Evolutionary conservation across 306 rosid species (phyloP).

Genomic region (Prunus kanzakura): DNA sequence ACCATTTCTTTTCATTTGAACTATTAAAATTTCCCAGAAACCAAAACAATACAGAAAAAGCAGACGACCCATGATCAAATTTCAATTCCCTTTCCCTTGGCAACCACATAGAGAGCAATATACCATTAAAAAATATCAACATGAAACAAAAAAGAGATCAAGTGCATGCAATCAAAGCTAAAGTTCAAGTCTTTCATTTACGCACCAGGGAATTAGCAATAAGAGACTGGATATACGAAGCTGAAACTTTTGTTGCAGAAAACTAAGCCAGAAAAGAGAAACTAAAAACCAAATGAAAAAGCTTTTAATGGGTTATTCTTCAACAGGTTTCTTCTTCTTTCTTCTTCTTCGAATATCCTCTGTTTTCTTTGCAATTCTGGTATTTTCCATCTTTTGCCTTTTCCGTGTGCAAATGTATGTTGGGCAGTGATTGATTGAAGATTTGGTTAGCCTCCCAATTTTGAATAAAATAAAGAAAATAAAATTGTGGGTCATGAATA

Average conservation of each 20-base stretch:
- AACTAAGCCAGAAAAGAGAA: background rate
- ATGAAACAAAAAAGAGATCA: background rate
- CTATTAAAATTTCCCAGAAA: conserved; percentile 4
- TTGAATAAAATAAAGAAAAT: background rate
- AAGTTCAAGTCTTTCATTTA: background rate
- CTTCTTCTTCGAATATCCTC: conserved; percentile 16
- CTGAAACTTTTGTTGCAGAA: conserved; percentile 9
- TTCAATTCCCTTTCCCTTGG: background rate
- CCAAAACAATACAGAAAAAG: background rate
- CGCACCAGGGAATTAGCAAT: background rate
- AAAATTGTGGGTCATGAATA: conserved; percentile 51
- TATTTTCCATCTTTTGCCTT: conserved; percentile 31
- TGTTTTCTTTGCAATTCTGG: conserved; percentile 16
- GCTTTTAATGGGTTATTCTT: background rate
- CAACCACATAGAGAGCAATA: background rate
- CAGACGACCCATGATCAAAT: background rate
- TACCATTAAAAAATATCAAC: background rate
- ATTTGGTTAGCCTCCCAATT: conserved; percentile 30
- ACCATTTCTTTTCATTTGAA: conserved; percentile 9
- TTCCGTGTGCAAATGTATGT: conserved; percentile 9
- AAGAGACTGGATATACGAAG: too few species aligned
- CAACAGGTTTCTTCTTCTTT: conserved; percentile 28
- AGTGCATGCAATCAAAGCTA: too few species aligned
- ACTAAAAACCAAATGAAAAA: conserved; percentile 8
- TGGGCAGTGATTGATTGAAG: conserved; percentile 28